Conservation (phyloP, 164 flowering plant genomes). For the Vitis riparia region DNA sequence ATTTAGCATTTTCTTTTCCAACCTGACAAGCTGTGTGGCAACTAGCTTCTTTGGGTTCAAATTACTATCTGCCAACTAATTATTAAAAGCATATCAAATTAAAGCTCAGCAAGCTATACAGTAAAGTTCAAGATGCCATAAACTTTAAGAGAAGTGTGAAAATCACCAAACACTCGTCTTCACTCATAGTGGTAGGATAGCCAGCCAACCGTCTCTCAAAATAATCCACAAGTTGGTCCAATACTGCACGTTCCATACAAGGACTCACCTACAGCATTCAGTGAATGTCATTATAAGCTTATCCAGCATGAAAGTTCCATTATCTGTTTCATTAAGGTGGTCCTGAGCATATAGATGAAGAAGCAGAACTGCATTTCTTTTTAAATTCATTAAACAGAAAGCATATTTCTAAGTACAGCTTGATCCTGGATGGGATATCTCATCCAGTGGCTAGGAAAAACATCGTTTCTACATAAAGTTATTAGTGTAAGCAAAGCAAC, state of each 20-base stretch:
- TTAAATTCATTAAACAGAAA: too few relatives aligned
- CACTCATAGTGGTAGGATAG: slow-evolving; percentile 75
- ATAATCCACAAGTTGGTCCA: slow-evolving; percentile 83
- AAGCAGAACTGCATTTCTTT: too few relatives aligned
- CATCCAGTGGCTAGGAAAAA: too few relatives aligned
- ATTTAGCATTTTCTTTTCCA: slow-evolving; percentile 86
- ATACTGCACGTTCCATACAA: slow-evolving; percentile 90
- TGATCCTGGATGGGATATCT: too few relatives aligned
- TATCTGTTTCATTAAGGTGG: too few relatives aligned
- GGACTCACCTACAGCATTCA: slow-evolving; percentile 67
- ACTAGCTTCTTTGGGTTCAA: slow-evolving; percentile 81
- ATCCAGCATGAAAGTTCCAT: too few relatives aligned
- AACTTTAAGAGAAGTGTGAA: neutral
- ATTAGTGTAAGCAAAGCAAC: too few relatives aligned
- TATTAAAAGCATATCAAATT: slow-evolving; percentile 4
- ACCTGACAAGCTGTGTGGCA: slow-evolving; percentile 83
- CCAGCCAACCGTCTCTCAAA: slow-evolving; percentile 66
- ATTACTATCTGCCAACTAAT: slow-evolving; percentile 64
- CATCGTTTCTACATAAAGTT: too few relatives aligned
- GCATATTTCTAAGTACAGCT: too few relatives aligned
- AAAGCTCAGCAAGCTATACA: slow-evolving; percentile 2
- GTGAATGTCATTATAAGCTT: neutral
- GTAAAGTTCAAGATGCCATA: neutral
- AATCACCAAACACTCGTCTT: slow-evolving; percentile 79
- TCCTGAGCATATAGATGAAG: too few relatives aligned